Percentiles rank a stretch among this genome's conserved stretches.
Evolutionary conservation across 805 yeast species (phyloP).

Genomic region (Lipomyces starkeyi): DNA sequence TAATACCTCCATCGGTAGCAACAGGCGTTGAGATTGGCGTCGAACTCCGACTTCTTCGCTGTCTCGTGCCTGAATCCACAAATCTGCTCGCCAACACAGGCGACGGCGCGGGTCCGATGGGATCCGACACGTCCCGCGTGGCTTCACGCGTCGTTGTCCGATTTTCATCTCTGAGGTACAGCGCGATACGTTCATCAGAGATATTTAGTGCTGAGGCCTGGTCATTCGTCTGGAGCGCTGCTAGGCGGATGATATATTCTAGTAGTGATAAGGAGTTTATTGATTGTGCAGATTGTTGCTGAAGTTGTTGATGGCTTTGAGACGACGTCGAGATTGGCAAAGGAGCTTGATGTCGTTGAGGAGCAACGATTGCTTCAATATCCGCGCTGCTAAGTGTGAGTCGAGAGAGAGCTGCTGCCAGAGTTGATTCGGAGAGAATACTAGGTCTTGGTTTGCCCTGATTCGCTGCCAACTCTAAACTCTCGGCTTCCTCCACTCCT

Average conservation of each 20-base stretch:
- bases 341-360: neutral
- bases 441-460: neutral
- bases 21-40: neutral
- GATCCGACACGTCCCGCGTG: slow-evolving; percentile 30
- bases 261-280: slow-evolving; percentile 54
- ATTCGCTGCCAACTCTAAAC: slow-evolving; percentile 13
- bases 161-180: slow-evolving; percentile 66
- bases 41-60: slow-evolving; percentile 7
- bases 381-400: slow-evolving; percentile 28
- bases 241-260: slow-evolving; percentile 66
- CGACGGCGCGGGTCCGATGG: slow-evolving; percentile 34
- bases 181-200: slow-evolving; percentile 68
- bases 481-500: slow-evolving; percentile 42
- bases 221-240: slow-evolving; percentile 66
- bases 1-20: slow-evolving; percentile 25
- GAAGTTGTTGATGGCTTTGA: neutral
- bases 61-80: slow-evolving; percentile 7
- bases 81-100: slow-evolving; percentile 22
- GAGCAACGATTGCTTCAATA: slow-evolving; percentile 18
- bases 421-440: slow-evolving; percentile 15
- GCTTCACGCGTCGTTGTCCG: slow-evolving; percentile 26
- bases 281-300: slow-evolving; percentile 6
- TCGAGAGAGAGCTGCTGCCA: slow-evolving; percentile 24
- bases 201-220: slow-evolving; percentile 58
- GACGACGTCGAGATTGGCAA: neutral